Evolutionary conservation across 805 yeast species (phyloP), one percentile per base, ranked within the genome.

Genomic region (Scheffersomyces coipomensis): DNA sequence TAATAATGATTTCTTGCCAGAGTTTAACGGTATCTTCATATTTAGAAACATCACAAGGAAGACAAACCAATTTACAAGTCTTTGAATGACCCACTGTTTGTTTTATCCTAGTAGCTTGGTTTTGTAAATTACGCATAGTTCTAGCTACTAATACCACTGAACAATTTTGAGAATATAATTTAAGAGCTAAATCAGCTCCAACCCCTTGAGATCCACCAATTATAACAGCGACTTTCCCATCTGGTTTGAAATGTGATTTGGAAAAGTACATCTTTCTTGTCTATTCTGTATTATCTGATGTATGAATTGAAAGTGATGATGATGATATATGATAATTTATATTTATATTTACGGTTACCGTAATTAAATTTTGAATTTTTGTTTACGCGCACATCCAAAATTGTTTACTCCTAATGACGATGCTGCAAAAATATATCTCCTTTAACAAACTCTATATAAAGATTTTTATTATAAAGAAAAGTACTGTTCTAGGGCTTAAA

Each of bases 151-250:
- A 62, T 1, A 85, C 66, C 1, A 90, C 86, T 38, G 77, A 73
- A 26, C 89, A 85, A 3, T 83, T 81, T 15, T 56, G 49, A 2
- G 68, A 44, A 40, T 73, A 78, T 33, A 83, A 65, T 39, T 75
- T 70, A 30, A 67, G 65, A 0, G 95, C 96, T 40, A 91, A 60
- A 27, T 84, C 86, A 3, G 81, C 81, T 0, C 99, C 99, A 1
- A 91, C 68, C 0, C 99, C 99, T 55, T 91, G 99, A 0, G 97
- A 88, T 0, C 88, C 98, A 3, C 99, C 99, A 0, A 96, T 78
- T n/a, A 91, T 73, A 13, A 91, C 73, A 2, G 84, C 89, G 1
- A 76, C 56, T 54, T 75, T 76, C 19, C 75, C 75, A 36, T 72
- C 66, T 9, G 76, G 59, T 26, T 53, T 45, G 36, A 68, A 59